Conservation (phyloP, 371 early-diverging fungal genomes). For the Coemansia sp. region DNA sequence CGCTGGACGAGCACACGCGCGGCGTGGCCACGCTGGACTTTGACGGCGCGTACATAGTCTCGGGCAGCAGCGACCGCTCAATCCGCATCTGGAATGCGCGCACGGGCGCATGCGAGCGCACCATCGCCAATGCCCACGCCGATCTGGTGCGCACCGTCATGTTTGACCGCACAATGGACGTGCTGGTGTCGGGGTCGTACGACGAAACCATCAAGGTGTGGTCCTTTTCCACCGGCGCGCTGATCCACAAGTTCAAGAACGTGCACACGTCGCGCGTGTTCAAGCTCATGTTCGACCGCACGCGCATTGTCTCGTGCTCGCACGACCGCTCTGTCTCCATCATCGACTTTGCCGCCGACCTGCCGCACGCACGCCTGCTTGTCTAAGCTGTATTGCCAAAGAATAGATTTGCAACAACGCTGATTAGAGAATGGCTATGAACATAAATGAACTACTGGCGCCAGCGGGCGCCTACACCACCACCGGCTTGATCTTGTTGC, state of each 20-base stretch:
- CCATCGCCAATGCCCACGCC: slow-evolving; percentile 66
- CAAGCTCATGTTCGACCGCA: slow-evolving; percentile 78
- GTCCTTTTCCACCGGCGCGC: slow-evolving; percentile 82
- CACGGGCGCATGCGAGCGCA: slow-evolving; percentile 65
- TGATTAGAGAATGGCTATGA: background rate
- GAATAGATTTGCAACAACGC: background rate
- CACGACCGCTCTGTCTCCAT: slow-evolving; percentile 59
- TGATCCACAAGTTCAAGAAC: slow-evolving; percentile 60
- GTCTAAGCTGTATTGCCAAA: slow-evolving; percentile 3
- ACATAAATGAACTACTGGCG: background rate
- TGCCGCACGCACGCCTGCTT: slow-evolving; percentile 32
- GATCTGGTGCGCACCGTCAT: slow-evolving; percentile 89
- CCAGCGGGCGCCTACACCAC: too few relatives aligned
- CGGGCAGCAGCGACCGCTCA: slow-evolving; percentile 80
- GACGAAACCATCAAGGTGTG: slow-evolving; percentile 93
- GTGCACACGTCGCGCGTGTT: slow-evolving; percentile 76
- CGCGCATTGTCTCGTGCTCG: slow-evolving; percentile 79
- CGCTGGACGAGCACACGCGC: slow-evolving; percentile 79
- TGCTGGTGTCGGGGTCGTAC: slow-evolving; percentile 88
- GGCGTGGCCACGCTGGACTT: slow-evolving; percentile 89
- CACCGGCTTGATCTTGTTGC: slow-evolving; percentile 9
- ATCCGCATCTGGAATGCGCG: slow-evolving; percentile 81
- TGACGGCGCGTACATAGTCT: slow-evolving; percentile 69
- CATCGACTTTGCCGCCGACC: slow-evolving; percentile 35
- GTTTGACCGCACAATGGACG: slow-evolving; percentile 74